Percentiles rank a stretch among this genome's conserved stretches.
These are phyloP conservation scores for Berberis vulgaris DNA, from an alignment of 164 flowering plant species.

Conservation along the genomic window DNA sequence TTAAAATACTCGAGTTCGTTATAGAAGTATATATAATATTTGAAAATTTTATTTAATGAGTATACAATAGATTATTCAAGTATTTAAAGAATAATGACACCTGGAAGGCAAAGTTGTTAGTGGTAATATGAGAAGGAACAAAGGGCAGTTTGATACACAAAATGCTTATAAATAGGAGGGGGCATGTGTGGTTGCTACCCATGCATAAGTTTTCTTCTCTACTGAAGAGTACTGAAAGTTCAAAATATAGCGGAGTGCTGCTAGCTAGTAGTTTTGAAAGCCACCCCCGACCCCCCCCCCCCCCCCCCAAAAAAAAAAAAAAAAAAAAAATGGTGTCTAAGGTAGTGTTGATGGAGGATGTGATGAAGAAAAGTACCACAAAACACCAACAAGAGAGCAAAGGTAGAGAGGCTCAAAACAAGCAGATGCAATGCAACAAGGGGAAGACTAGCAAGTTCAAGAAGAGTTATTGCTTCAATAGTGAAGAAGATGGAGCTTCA, in stretches of 20 bases:
- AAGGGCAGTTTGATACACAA: background rate
- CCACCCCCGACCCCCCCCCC: too few species aligned
- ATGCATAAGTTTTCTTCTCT: background rate
- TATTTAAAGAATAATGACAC: background rate
- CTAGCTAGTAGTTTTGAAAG: too few species aligned
- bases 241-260: background rate
- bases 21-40: too few species aligned
- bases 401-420: background rate
- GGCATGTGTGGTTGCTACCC: background rate
- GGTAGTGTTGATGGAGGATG: background rate
- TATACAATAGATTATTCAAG: too few species aligned
- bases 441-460: background rate
- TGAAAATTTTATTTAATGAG: too few species aligned
- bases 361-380: background rate
- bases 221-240: background rate
- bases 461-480: background rate
- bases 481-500: background rate
- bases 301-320: too few species aligned
- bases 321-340: background rate
- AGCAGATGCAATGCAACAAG: background rate
- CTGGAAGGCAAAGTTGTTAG: background rate
- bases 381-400: background rate
- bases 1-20: too few species aligned
- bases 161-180: background rate
- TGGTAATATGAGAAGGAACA: background rate